phyloP scores from a whole-genome alignment of 768 basidiomycete species.

The Leccinum fibrillosum region DNA sequence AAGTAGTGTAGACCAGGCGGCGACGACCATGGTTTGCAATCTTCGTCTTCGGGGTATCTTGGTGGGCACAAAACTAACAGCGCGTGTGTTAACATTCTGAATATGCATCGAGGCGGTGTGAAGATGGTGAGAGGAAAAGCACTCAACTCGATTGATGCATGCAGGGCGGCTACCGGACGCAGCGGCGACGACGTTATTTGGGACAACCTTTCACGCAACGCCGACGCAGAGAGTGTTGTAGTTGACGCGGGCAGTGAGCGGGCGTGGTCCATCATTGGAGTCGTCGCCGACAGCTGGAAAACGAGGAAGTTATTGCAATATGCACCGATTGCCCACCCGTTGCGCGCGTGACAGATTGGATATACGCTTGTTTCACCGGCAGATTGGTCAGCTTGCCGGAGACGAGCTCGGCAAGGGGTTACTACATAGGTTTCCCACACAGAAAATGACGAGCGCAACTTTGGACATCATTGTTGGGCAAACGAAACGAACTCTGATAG shows the following conservation, averaged over 20 bases:
- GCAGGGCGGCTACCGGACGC: slow-evolving; percentile 60
- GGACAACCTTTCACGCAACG: slow-evolving; percentile 61
- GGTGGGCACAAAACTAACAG: slow-evolving; percentile 74
- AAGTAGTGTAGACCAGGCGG: slow-evolving; percentile 82
- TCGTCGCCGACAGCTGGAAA: slow-evolving; percentile 1
- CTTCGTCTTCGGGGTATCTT: slow-evolving; percentile 82
- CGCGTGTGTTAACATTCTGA: slow-evolving; percentile 1
- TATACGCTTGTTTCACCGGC: not conserved
- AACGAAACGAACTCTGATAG: too few relatives aligned
- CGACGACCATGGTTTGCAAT: slow-evolving; percentile 86
- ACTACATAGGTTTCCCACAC: too few relatives aligned
- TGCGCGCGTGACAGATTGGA: not conserved
- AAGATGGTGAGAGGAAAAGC: not conserved
- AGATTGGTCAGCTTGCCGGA: not conserved
- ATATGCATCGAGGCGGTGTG: not conserved
- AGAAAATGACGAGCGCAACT: too few relatives aligned
- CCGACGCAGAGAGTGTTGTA: slow-evolving; percentile 56
- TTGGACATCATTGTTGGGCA: too few relatives aligned
- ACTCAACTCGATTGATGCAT: slow-evolving; percentile 73
- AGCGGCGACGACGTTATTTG: slow-evolving; percentile 57
- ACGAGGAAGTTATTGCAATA: not conserved
- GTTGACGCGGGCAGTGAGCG: slow-evolving; percentile 36
- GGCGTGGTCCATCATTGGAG: slow-evolving; percentile 32
- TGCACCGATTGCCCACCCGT: not conserved
- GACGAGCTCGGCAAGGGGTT: too few relatives aligned